Evolutionary conservation across 306 rosid genomes (phyloP), one percentile per base, ranked within the genome.

Genomic region (Neltuma alba): DNA sequence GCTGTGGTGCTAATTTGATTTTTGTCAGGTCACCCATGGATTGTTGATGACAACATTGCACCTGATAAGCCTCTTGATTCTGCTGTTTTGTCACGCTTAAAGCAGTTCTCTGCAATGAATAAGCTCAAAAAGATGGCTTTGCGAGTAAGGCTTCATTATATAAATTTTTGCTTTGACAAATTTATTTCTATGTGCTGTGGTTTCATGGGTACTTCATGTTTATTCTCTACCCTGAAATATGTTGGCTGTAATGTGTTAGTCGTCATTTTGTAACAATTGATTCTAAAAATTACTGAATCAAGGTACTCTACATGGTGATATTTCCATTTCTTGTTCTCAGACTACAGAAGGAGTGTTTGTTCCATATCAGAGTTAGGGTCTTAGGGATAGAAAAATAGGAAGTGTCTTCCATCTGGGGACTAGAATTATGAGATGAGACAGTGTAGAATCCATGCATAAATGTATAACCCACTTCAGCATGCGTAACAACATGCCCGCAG

Each of bases 11-110:
- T 79, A 33, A 73, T 1, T 60, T 69, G 30, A 7, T 47, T 58
- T 81, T 81, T 89, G 58, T 78, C 87, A 89, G 92, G 90, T 67
- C 92, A 89, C 83, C 90, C 92, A 13, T 89, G 92, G 92, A 87
- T 89, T 74, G 83, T 82, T 78, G 90, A 82, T 78, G 92, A 89
- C 86, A 81, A 69, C 72, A 73, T 82, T 69, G 90, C 92, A 70
- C 90, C 92, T 1, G 92, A 89, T 81, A 86, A 80, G 74, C 92
- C 92, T 64, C 85, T 89, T 67, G 90, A 89, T 76, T 89, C 92
- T 62, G 89, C 92, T 34, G 92, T 89, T 69, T 79, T 89, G 62
- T 84, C 89, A 21, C 90, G 90, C 50, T 76, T 89, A 65, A 86
- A 84, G 80, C 87, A 89, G 36, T 89, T 89, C 83, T 89, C 90